These are phyloP conservation scores for Paraphoma sp. DNA, from an alignment of 2,329 filamentous ascomycete species.

Conservation along the genomic window DNA sequence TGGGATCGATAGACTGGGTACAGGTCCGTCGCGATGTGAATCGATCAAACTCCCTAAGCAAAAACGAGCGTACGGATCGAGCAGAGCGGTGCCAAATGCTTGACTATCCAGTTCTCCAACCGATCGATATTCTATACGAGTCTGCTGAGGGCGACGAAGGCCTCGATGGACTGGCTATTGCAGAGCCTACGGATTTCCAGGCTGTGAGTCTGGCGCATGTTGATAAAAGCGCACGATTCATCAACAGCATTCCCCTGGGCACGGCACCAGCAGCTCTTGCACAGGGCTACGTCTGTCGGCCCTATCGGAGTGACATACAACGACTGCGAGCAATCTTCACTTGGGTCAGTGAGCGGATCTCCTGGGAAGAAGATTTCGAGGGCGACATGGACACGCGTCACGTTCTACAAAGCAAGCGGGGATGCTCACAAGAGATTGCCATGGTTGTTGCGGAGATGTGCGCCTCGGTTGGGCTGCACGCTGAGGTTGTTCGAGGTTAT, in stretches of 20 bases:
- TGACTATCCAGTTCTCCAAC: conserved; percentile 85
- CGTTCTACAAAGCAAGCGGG: conserved; percentile 83
- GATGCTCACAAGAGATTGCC: conserved; percentile 88
- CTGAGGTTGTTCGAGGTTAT: conserved; percentile 87
- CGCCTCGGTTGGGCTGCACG: conserved; percentile 82
- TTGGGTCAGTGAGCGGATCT: conserved; percentile 93
- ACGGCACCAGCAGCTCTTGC: conserved; percentile 83
- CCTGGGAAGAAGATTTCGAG: conserved; percentile 95
- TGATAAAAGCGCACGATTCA: conserved; percentile 93
- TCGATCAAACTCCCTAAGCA: conserved; percentile 89
- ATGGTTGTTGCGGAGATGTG: conserved; percentile 94
- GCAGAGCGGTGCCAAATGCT: conserved; percentile 93
- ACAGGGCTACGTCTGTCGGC: conserved; percentile 90
- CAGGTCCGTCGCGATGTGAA: conserved; percentile 96
- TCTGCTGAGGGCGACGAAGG: conserved; percentile 89
- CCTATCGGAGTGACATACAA: conserved; percentile 93
- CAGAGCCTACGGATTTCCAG: conserved; percentile 80
- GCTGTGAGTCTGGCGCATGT: conserved; percentile 82
- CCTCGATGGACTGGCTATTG: conserved; percentile 82
- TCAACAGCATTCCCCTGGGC: conserved; percentile 80
- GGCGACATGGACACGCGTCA: conserved; percentile 82
- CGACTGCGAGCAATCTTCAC: conserved; percentile 93
- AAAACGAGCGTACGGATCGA: conserved; percentile 83
- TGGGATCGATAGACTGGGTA: conserved; percentile 85
- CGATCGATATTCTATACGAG: conserved; percentile 87